phyloP scores from a whole-genome alignment of 441 rosid species.

The Melastoma candidum region DNA sequence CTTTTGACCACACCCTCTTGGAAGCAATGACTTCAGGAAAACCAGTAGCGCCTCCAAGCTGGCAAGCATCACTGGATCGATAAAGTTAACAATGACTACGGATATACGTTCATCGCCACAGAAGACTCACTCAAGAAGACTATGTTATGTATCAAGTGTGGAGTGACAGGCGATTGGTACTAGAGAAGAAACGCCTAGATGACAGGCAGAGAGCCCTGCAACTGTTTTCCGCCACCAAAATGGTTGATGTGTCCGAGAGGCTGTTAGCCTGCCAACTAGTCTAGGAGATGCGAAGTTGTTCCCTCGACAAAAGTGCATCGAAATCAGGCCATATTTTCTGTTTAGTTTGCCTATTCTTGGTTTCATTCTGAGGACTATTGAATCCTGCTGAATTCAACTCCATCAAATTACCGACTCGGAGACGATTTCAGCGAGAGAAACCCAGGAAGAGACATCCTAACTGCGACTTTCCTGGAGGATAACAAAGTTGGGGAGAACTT shows the following conservation, averaged over 20 bases:
- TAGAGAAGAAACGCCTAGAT: slow-evolving; percentile 55
- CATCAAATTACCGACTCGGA: too few relatives aligned
- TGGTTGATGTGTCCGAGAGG: slow-evolving; percentile 77
- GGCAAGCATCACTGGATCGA: slow-evolving; percentile 78
- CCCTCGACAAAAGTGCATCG: neutral
- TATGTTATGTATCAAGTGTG: slow-evolving; percentile 35
- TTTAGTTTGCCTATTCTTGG: too few relatives aligned
- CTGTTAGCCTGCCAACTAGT: slow-evolving; percentile 43
- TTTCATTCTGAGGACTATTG: too few relatives aligned
- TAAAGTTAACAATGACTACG: slow-evolving; percentile 41
- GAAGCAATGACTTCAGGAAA: slow-evolving; percentile 79
- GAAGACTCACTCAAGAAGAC: slow-evolving; percentile 44
- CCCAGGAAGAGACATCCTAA: too few relatives aligned
- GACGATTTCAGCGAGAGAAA: too few relatives aligned
- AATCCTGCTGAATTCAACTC: too few relatives aligned
- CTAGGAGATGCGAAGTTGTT: too few relatives aligned
- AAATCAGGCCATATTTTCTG: neutral
- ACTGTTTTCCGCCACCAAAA: slow-evolving; percentile 73
- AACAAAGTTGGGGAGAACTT: too few relatives aligned
- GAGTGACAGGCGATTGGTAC: slow-evolving; percentile 42
- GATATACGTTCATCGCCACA: slow-evolving; percentile 61
- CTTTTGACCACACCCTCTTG: slow-evolving; percentile 62
- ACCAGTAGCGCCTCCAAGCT: slow-evolving; percentile 67
- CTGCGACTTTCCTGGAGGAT: too few relatives aligned
- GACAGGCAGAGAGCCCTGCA: slow-evolving; percentile 52